phyloP scores from a whole-genome alignment of 2,329 filamentous ascomycete genomes.

The Aspergillus versicolor region DNA sequence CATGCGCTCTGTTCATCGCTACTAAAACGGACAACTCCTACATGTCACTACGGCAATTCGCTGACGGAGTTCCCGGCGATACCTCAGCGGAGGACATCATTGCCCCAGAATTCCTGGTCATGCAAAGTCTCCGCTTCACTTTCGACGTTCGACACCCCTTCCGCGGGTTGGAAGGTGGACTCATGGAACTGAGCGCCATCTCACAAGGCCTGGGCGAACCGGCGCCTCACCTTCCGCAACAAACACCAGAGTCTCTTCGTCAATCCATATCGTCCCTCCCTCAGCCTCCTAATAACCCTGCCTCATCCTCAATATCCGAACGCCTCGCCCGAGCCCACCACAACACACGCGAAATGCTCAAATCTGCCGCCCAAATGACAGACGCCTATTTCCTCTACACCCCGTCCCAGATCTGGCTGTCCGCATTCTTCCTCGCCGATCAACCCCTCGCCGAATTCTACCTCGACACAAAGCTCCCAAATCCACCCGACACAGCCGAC shows the following conservation, averaged over 20 bases:
- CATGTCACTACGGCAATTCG: constrained; percentile 65
- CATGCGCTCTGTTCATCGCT: constrained; percentile 87
- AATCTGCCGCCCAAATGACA: constrained; percentile 78
- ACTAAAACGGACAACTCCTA: constrained; percentile 89
- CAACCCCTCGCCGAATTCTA: constrained; percentile 45
- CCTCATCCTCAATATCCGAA: constrained; percentile 35
- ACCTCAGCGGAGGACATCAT: constrained; percentile 79
- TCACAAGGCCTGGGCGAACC: constrained; percentile 57
- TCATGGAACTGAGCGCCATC: constrained; percentile 75
- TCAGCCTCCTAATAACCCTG: constrained; percentile 20
- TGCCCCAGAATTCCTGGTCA: constrained; percentile 87
- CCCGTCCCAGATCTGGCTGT: constrained; percentile 89
- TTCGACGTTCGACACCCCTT: constrained; percentile 92
- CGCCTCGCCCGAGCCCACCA: constrained; percentile 65
- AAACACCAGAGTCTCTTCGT: constrained; percentile 33
- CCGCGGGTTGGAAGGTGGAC: constrained; percentile 78
- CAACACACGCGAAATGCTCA: constrained; percentile 71
- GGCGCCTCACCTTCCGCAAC: constrained; percentile 28
- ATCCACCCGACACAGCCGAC: constrained; percentile 14
- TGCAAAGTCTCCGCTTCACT: constrained; percentile 87
- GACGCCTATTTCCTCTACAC: constrained; percentile 98
- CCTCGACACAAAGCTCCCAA: constrained; percentile 42
- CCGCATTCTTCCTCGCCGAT: constrained; percentile 75
- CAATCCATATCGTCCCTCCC: constrained; percentile 31
- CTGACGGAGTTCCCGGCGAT: constrained; percentile 66